Evolutionary conservation across 768 basidiomycete species (phyloP), one percentile per base, ranked within the genome.

Genomic region (Psilocybe tampanensis): DNA sequence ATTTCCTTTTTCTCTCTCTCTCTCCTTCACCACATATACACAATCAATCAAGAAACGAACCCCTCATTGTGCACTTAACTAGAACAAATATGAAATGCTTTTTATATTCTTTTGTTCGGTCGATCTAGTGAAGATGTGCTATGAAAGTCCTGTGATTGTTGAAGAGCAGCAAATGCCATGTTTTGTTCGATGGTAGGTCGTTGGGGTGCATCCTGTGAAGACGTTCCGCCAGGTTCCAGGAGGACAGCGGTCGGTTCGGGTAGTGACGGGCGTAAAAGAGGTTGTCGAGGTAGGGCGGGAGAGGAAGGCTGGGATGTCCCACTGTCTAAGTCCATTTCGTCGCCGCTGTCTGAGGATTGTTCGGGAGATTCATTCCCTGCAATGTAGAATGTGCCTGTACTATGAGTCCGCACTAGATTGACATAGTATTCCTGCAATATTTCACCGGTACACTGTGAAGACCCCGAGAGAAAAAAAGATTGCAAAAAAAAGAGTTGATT

Each of bases 361-460:
- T 69, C 71, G 29, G 74, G 70, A 26, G 77, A 74, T 53, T 76
- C 70, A 39, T 76, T 66, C 19, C 84, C 83, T 32, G 71, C 71
- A 65, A 89, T 80, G 59, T 75, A 71, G 66, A 79, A 91, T 55
- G 71, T 73, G 59, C 83, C 85, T 21, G 74, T 74, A 70, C 85
- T 89, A 70, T 95, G 89, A 11, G 93, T 92, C 55, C 90, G 85
- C 56, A 95, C 90, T 68, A 98, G 90, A 69, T 92, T 96, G 75
- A 91, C 80, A 78, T 96, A 97, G 74, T 96, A 98, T 66, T 93
- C 88, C 73, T 97, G 92, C 41, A 97, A 84, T 64, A 92, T 80
- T 64, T 95, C 93, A 60, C 89, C 85, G 19, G 92, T 94, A 78
- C 92, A 94, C 95, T 97, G 48, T 51, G 44, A 59, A 49, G 56